Evolutionary conservation across 306 rosid species (phyloP).

Genomic region (Sicyos baderoa): DNA sequence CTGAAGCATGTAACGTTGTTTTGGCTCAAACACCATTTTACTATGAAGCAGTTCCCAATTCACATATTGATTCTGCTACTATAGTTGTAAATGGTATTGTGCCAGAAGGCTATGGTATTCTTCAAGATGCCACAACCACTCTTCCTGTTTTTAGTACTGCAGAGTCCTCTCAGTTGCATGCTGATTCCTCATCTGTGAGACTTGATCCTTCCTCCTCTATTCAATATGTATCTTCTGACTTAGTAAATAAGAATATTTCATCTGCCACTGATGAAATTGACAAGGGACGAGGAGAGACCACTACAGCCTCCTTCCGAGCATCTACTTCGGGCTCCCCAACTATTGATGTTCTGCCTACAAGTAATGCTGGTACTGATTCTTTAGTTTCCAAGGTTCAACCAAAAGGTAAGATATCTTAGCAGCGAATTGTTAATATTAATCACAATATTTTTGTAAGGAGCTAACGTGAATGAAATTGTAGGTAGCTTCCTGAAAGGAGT

Average conservation of each 20-base stretch:
- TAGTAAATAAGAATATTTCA: constrained; percentile 13
- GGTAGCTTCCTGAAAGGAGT: background rate
- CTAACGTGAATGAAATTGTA: background rate
- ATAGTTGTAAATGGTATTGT: constrained; percentile 38
- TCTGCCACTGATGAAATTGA: constrained; percentile 31
- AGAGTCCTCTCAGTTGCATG: constrained; percentile 22
- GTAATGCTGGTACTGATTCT: constrained; percentile 32
- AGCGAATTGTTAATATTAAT: background rate
- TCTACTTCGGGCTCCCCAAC: constrained; percentile 39
- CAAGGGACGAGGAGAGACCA: constrained; percentile 38
- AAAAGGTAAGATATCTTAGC: constrained; percentile 50
- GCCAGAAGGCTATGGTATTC: constrained; percentile 47
- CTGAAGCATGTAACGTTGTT: constrained; percentile 40
- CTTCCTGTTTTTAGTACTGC: constrained; percentile 28
- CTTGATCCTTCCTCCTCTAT: constrained; percentile 22
- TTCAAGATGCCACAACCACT: constrained; percentile 44
- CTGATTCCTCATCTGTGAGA: constrained; percentile 23
- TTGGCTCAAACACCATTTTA: constrained; percentile 52
- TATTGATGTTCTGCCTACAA: constrained; percentile 28
- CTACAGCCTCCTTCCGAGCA: constrained; percentile 39
- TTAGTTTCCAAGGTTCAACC: constrained; percentile 51
- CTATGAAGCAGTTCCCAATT: constrained; percentile 49
- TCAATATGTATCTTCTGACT: constrained; percentile 20
- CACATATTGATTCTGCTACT: constrained; percentile 45
- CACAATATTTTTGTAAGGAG: constrained; percentile 1